These are phyloP conservation scores for Trichoderma endophyticum DNA, from an alignment of 2,329 filamentous ascomycete species.

Conservation along the genomic window DNA sequence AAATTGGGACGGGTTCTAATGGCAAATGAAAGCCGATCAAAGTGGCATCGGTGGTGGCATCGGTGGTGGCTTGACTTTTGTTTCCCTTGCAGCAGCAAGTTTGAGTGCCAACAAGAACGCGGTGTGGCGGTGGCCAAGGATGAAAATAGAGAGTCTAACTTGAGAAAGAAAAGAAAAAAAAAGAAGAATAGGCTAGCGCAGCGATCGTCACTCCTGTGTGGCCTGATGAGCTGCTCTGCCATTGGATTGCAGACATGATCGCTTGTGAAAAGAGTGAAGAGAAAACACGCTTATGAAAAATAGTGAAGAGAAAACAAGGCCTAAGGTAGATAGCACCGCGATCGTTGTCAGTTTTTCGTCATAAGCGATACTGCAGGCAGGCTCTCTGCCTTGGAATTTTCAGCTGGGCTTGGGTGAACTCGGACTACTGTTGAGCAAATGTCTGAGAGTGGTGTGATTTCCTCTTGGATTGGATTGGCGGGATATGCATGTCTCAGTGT, in stretches of 20 bases:
- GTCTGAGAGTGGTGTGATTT: constrained; percentile 12
- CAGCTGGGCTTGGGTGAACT: neutral
- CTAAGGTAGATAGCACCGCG: neutral
- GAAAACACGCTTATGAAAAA: no score
- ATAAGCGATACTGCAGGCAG: neutral
- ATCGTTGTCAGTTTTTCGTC: neutral
- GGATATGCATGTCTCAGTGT: constrained; percentile 9
- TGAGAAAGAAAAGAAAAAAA: neutral
- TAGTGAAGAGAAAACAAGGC: neutral
- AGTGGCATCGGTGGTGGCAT: neutral
- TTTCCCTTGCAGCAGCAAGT: neutral
- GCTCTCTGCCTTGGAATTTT: neutral
- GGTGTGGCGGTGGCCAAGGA: neutral
- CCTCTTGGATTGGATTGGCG: neutral
- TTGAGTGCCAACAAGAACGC: neutral
- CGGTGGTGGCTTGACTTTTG: neutral
- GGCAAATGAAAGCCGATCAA: neutral
- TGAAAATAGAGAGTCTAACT: neutral
- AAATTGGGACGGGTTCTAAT: neutral
- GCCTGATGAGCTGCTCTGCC: neutral
- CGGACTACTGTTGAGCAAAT: neutral
- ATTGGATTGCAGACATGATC: neutral
- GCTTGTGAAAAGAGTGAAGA: neutral
- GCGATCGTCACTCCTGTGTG: neutral
- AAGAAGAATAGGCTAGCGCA: neutral